Percentiles rank a stretch among this genome's conserved stretches.
These are phyloP conservation scores for Aspergillus ochraceoroseus DNA, from an alignment of 2,329 filamentous ascomycete species.

Conservation along the genomic window DNA sequence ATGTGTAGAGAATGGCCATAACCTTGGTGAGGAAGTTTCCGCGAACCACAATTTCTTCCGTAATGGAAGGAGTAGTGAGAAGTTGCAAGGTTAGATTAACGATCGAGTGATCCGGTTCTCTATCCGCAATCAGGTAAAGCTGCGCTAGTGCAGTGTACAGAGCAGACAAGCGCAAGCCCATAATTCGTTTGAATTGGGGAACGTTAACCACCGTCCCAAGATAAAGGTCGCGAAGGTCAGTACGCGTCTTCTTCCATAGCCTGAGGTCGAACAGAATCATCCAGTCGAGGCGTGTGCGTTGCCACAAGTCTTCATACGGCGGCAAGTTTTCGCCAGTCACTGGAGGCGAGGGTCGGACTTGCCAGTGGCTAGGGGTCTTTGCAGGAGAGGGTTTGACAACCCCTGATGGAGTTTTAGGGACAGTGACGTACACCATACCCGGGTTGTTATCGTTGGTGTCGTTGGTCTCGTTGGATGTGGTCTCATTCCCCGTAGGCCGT, in stretches of 20 bases:
- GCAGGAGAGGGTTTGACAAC: slow-evolving; percentile 41
- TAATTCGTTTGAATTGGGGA: slow-evolving; percentile 88
- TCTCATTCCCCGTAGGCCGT: slow-evolving; percentile 17
- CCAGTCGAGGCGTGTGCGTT: slow-evolving; percentile 86
- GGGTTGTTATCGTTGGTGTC: slow-evolving; percentile 17
- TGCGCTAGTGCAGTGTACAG: slow-evolving; percentile 92
- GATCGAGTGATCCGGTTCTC: slow-evolving; percentile 96
- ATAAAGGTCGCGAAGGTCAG: slow-evolving; percentile 85
- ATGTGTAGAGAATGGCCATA: slow-evolving; percentile 95
- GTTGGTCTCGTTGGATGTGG: slow-evolving; percentile 15
- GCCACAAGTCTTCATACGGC: slow-evolving; percentile 78
- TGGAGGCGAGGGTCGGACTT: slow-evolving; percentile 70
- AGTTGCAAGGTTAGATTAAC: slow-evolving; percentile 97
- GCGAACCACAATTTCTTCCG: slow-evolving; percentile 86
- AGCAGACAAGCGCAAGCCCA: slow-evolving; percentile 89
- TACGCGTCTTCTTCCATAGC: slow-evolving; percentile 93
- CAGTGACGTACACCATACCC: slow-evolving; percentile 48
- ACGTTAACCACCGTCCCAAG: slow-evolving; percentile 95
- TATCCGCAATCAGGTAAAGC: slow-evolving; percentile 89
- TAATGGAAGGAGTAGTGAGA: slow-evolving; percentile 93
- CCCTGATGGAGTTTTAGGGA: slow-evolving; percentile 73
- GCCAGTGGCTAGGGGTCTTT: slow-evolving; percentile 71
- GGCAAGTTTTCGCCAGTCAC: slow-evolving; percentile 58
- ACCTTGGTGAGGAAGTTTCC: slow-evolving; percentile 95
- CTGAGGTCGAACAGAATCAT: slow-evolving; percentile 89